Base-by-base conservation (phyloP, 1,139 yeast genomes). In the Candida smagusa region DNA sequence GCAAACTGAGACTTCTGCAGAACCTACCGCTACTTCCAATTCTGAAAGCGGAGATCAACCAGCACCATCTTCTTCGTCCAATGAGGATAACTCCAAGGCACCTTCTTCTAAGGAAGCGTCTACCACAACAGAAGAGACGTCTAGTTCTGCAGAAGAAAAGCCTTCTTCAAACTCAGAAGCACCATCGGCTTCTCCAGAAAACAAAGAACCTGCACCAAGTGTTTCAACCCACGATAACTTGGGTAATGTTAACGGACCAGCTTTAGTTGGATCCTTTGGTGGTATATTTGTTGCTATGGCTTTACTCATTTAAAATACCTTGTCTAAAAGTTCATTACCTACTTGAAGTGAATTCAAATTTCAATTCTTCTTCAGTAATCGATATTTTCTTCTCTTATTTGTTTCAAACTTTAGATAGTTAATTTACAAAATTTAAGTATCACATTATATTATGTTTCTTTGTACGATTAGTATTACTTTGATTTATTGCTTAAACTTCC, bases 201-300 rank as follows among this genome's bases (percentile, higher is more conserved):
- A n/a, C 11, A n/a, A 4, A n/a, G 11, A 23, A 6, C 7, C 26
- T 4, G 6, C 4, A 3, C 19, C 19, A 4, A 16, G 5, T 16
- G 19, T 16, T 16, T 16, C 19, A 4, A 23, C 11, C 6, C 41
- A 38, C 19, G 43, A 37, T 11, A 40, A 42, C 30, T 28, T 30
- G 19, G 53, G 42, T 33, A 35, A 35, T 33, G 41, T 24, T 33
- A 39, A 39, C 30, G 28, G 34, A 12, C 46, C 46, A 28, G 40
- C 39, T 12, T 42, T 38, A 35, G 40, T 40, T 30, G 47, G 42
- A 16, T 35, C 48, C 11, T 30, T 45, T 23, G 50, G 38, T 12
- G 44, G 44, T 38, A 37, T 38, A 12, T 39, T 46, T 22, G 53
- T 46, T 37, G 46, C 43, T 19, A 34, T 44, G 33, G 50, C 47